These are phyloP conservation scores for Clitopilus hobsonii DNA, from an alignment of 768 basidiomycete genomes.

Conservation along the genomic window DNA sequence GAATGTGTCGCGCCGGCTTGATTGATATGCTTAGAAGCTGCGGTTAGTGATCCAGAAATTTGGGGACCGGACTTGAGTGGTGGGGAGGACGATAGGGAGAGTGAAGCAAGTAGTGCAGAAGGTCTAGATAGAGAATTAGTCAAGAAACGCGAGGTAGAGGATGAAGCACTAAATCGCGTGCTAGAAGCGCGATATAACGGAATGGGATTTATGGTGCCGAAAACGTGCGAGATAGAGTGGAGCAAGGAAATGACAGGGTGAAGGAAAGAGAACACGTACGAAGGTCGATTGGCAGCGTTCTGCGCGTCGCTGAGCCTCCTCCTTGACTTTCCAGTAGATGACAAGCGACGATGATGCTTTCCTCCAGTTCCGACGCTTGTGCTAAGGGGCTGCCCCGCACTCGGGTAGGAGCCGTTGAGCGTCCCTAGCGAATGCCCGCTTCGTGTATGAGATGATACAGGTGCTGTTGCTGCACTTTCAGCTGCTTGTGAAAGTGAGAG, in stretches of 20 bases:
- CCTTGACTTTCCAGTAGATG: constrained; percentile 65
- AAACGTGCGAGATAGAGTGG: background rate
- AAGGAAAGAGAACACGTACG: constrained; percentile 54
- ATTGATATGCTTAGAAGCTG: constrained; percentile 14
- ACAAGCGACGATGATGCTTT: constrained; percentile 63
- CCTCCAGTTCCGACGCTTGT: constrained; percentile 22
- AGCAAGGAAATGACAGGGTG: background rate
- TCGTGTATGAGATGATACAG: constrained; percentile 12
- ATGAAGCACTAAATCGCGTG: background rate
- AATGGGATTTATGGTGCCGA: constrained; percentile 2
- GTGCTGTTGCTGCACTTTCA: constrained; percentile 43
- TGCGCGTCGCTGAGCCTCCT: constrained; percentile 75
- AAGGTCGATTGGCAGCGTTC: constrained; percentile 70
- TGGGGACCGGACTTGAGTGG: constrained; percentile 19
- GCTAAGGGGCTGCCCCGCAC: constrained; percentile 13
- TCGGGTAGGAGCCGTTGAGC: constrained; percentile 7
- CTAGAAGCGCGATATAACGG: background rate
- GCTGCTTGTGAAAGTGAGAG: constrained; percentile 69
- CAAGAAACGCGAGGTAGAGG: background rate
- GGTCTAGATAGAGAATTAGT: constrained; percentile 2
- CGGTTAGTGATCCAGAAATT: constrained; percentile 19
- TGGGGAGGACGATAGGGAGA: constrained; percentile 40
- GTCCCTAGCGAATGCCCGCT: constrained; percentile 13
- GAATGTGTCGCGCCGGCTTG: constrained; percentile 14
- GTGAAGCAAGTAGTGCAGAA: constrained; percentile 38